phyloP scores from a whole-genome alignment of 495 filamentous ascomycete genomes.

The Penicillium salamii region DNA sequence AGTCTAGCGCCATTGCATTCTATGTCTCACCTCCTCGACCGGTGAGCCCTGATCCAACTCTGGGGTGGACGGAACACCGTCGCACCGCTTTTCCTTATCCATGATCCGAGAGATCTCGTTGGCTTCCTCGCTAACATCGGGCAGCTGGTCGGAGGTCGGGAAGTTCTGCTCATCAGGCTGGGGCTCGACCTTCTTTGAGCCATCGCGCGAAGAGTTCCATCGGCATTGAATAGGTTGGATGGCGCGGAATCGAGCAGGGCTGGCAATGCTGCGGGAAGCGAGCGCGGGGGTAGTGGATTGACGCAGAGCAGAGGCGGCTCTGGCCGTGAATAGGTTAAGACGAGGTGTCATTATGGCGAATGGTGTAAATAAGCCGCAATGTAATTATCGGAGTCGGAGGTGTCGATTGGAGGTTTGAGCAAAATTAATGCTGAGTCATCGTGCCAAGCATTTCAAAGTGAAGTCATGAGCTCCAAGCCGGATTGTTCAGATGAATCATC shows the following conservation, averaged over 20 bases:
- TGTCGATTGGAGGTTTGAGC: constrained; percentile 14
- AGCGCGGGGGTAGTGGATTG: constrained; percentile 22
- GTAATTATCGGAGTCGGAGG: constrained; percentile 6
- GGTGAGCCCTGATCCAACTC: constrained; percentile 65
- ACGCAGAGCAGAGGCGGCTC: constrained; percentile 34
- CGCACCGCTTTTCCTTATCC: constrained; percentile 39
- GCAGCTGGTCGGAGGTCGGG: constrained; percentile 54
- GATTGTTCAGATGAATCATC: background rate
- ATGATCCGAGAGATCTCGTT: constrained; percentile 54
- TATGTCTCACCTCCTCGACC: constrained; percentile 56
- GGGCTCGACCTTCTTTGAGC: constrained; percentile 36
- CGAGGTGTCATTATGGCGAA: constrained; percentile 32
- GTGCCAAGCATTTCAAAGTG: constrained; percentile 5
- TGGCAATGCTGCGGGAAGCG: constrained; percentile 25
- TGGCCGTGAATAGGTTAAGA: constrained; percentile 37
- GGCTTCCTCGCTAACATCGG: constrained; percentile 64
- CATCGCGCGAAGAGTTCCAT: constrained; percentile 42
- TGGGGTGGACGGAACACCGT: constrained; percentile 48
- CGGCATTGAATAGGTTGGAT: constrained; percentile 25
- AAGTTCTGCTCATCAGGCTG: constrained; percentile 38
- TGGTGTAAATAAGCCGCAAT: constrained; percentile 10
- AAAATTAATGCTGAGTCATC: constrained; percentile 22
- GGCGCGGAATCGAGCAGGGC: constrained; percentile 22
- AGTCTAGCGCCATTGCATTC: background rate
- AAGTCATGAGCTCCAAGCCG: constrained; percentile 8